Base-by-base conservation (phyloP, 805 yeast genomes). In the Kodamaea kakaduensis region DNA sequence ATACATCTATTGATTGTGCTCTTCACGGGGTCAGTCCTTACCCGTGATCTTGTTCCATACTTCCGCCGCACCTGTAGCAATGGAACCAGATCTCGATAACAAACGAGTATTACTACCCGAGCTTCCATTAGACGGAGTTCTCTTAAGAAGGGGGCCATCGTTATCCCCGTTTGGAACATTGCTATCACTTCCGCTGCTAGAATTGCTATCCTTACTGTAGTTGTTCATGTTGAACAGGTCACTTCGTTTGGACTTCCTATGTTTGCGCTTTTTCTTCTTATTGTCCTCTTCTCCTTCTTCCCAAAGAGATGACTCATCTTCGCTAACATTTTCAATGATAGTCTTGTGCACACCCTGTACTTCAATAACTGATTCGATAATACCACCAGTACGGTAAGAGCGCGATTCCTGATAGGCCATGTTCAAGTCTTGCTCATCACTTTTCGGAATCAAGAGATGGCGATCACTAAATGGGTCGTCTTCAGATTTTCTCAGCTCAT, bases 301-400 rank as follows among this genome's bases (percentile, higher is more conserved):
- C 8, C 14, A 26, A 32, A 13, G 30, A 14, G 23, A 21, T 50
- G 5, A 37, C 46, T 75, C 77, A 25, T 67, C 64, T 37, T 64
- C 72, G 43, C 74, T 58, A 5, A 73, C 69, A 36, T 77, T 81
- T 48, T 83, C 90, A 49, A 87, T 86, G 42, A 87, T 84, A 3
- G 94, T 86, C 66, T 87, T 87, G 48, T 78, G 79, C 14, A 84
- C 84, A 36, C 96, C 96, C 52, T 81, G 79, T 17, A 83, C 83
- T 33, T 81, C 83, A n/a, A 87, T 78, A 12, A 87, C 81, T 25
- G 84, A 78, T 59, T 87, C 96, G 36, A 84, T 73, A 36, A 87
- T 79, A 6, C 90, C 81, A 12, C 79, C 79, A 8, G 80, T 71
- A 19, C 71, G 47, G 44, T 67, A 67, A 3, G 62, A 52, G 25